phyloP scores from a whole-genome alignment of 305 asterid species.

The Plantago coronopus region DNA sequence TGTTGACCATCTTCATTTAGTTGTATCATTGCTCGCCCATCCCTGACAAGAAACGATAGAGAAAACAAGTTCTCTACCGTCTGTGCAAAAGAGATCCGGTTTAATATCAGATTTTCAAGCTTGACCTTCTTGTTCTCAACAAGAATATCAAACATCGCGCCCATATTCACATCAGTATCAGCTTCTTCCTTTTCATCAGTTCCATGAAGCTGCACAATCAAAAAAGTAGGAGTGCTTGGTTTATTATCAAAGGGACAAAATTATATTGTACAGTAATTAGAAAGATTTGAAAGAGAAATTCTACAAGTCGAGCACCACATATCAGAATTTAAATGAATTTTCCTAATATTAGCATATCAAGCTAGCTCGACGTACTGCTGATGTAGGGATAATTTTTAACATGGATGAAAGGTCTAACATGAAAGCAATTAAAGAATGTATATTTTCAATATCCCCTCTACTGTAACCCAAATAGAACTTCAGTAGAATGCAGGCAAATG shows the following conservation, averaged over 20 bases:
- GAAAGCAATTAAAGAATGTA: background rate
- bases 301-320: background rate
- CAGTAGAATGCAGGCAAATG: background rate
- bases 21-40: constrained; percentile 75
- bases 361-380: background rate
- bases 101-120: constrained; percentile 69
- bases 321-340: background rate
- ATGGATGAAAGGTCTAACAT: constrained; percentile 3
- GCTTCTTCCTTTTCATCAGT: constrained; percentile 51
- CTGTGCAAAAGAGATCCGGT: constrained; percentile 74
- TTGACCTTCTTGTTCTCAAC: constrained; percentile 52
- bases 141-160: constrained; percentile 66
- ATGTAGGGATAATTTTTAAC: background rate
- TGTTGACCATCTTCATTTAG: constrained; percentile 59
- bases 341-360: background rate
- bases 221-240: too few species aligned
- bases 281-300: background rate
- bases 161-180: constrained; percentile 95
- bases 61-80: constrained; percentile 94
- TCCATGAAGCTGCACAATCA: constrained; percentile 52
- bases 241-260: background rate
- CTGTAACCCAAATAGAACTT: too few species aligned
- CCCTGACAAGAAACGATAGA: constrained; percentile 77
- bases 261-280: background rate
- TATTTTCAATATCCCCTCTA: too few species aligned